Evolutionary conservation across 2,329 filamentous ascomycete genomes (phyloP).

Genomic region (Zalaria sp.): DNA sequence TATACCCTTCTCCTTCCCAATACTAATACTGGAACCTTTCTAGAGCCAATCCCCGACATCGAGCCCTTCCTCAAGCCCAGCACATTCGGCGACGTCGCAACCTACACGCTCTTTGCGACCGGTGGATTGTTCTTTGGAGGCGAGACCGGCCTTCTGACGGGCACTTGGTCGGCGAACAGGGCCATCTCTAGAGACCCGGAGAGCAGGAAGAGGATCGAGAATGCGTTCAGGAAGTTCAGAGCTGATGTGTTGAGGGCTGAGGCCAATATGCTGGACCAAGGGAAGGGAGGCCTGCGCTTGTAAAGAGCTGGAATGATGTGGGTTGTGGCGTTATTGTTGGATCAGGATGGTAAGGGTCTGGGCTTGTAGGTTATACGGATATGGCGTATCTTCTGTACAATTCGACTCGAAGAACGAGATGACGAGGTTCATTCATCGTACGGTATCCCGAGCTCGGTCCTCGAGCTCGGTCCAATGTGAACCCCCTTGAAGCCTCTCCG

Average conservation of each 20-base stretch:
- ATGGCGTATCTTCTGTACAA: too few species aligned
- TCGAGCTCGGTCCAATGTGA: too few species aligned
- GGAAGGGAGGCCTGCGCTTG: constrained; percentile 3
- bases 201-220: constrained; percentile 42
- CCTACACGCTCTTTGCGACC: constrained; percentile 47
- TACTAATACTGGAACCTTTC: constrained; percentile 11
- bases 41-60: constrained; percentile 49
- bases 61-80: constrained; percentile 43
- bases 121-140: constrained; percentile 52
- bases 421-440: too few species aligned
- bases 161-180: constrained; percentile 39
- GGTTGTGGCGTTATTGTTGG: too few species aligned
- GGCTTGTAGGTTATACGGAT: too few species aligned
- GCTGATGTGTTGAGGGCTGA: constrained; percentile 49
- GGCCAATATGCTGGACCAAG: constrained; percentile 39
- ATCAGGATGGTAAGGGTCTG: too few species aligned
- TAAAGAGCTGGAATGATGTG: too few species aligned
- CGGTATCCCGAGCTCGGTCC: too few species aligned
- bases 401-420: too few species aligned
- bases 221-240: constrained; percentile 47
- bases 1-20: constrained; percentile 22
- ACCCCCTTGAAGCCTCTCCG: too few species aligned
- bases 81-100: constrained; percentile 43
- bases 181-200: constrained; percentile 41
- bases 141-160: constrained; percentile 46